Evolutionary conservation across 257 asterid genomes (phyloP).

Genomic region (Ocimum tenuiflorum): DNA sequence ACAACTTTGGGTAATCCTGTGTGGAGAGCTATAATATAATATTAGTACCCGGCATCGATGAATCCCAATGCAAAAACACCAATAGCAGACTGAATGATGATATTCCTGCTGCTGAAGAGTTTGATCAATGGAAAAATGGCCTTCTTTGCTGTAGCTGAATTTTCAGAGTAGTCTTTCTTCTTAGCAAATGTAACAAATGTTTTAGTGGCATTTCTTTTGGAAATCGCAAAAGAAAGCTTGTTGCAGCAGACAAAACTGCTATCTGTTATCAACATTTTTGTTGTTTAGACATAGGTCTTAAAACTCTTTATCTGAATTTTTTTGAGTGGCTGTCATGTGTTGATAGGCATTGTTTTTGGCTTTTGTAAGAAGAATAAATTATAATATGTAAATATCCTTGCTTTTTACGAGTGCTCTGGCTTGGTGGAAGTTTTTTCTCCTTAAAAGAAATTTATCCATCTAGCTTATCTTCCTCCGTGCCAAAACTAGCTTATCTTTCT

Average conservation of each 20-base stretch:
- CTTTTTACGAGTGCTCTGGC: neutral
- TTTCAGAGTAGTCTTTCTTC: slow-evolving; percentile 36
- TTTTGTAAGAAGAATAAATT: neutral
- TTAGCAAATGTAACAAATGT: slow-evolving; percentile 24
- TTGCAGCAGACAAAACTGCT: slow-evolving; percentile 11
- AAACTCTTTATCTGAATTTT: slow-evolving; percentile 10
- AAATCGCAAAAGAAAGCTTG: slow-evolving; percentile 7
- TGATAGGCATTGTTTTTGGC: neutral
- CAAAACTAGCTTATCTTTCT: no score
- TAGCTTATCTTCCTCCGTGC: no score
- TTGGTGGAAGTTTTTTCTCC: neutral
- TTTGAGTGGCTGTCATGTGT: slow-evolving; percentile 20
- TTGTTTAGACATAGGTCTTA: neutral
- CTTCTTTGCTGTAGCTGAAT: slow-evolving; percentile 24
- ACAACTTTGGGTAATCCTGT: neutral
- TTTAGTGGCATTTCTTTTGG: slow-evolving; percentile 16
- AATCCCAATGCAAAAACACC: slow-evolving; percentile 66
- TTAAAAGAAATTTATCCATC: no score
- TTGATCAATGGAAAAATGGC: slow-evolving; percentile 26
- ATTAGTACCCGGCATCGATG: slow-evolving; percentile 79
- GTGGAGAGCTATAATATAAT: neutral
- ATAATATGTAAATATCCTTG: neutral
- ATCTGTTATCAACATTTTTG: slow-evolving; percentile 28
- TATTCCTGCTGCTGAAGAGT: slow-evolving; percentile 19
- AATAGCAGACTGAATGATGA: slow-evolving; percentile 43